A percentile compares a stretch with the other conserved stretches of the same genome.
These are phyloP conservation scores for Pseudozyma sp. DNA, from an alignment of 1,284 basidiomycete species.

Conservation along the genomic window DNA sequence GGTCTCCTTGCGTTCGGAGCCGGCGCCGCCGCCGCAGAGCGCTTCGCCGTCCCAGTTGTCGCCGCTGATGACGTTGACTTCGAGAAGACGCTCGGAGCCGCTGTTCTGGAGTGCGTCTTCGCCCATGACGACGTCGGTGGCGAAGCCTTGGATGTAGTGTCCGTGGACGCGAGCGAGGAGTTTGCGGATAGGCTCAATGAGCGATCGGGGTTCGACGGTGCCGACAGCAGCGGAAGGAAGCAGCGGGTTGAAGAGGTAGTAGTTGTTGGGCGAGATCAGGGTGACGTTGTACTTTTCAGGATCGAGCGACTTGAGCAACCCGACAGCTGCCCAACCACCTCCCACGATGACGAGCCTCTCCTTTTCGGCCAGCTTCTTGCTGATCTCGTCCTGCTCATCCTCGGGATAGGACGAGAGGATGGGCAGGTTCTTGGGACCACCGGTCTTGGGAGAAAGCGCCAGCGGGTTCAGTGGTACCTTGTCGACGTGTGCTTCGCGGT, in stretches of 20 bases:
- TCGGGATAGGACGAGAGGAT: constrained; percentile 55
- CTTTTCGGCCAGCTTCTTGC: constrained; percentile 44
- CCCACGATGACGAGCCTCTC: constrained; percentile 67
- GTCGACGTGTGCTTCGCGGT: constrained; percentile 54
- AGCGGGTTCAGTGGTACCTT: constrained; percentile 55
- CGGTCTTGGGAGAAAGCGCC: constrained; percentile 50
- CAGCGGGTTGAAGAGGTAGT: constrained; percentile 67
- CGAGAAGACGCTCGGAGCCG: constrained; percentile 54
- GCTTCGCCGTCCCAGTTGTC: constrained; percentile 58
- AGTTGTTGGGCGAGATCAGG: constrained; percentile 66
- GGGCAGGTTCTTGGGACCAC: constrained; percentile 65
- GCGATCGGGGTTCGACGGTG: constrained; percentile 65
- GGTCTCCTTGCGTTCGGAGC: constrained; percentile 41
- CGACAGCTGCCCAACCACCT: constrained; percentile 67
- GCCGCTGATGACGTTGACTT: constrained; percentile 63
- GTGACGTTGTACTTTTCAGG: constrained; percentile 65
- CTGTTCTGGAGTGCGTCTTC: constrained; percentile 39
- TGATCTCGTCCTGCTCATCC: constrained; percentile 46
- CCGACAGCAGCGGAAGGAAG: constrained; percentile 66
- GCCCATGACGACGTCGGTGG: constrained; percentile 60
- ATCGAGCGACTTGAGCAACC: constrained; percentile 61
- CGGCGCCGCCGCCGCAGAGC: constrained; percentile 20
- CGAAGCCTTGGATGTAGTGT: constrained; percentile 66
- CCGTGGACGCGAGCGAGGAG: constrained; percentile 59
- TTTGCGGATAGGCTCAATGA: constrained; percentile 66